Evolutionary conservation across 1,139 yeast genomes (phyloP).

Genomic region (Saccharomyces hybrid): DNA sequence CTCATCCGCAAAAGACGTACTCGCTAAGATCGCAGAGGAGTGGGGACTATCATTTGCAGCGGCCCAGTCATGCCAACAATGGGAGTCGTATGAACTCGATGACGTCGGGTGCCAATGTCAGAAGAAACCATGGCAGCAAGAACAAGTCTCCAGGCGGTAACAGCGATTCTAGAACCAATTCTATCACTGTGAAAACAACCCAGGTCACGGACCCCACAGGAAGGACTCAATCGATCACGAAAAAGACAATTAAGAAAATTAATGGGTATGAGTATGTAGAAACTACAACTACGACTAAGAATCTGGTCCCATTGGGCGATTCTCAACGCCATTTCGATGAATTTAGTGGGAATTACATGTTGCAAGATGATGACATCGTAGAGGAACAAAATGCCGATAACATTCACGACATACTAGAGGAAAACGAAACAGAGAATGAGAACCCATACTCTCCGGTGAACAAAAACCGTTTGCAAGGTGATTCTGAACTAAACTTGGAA

Average conservation of each 20-base stretch:
- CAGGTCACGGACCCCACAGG: conserved; percentile 29
- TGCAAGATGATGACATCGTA: conserved; percentile 11
- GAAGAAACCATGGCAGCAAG: background rate
- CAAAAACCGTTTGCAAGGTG: background rate
- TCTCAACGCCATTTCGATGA: conserved; percentile 27
- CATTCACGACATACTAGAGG: conserved; percentile 4
- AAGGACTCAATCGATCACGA: conserved; percentile 29
- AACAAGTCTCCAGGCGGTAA: conserved; percentile 1
- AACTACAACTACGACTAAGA: conserved; percentile 29
- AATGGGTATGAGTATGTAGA: conserved; percentile 31
- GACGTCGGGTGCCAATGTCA: background rate
- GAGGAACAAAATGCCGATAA: conserved; percentile 2
- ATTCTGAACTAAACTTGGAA: background rate
- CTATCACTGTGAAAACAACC: conserved; percentile 29
- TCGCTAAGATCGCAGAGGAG: conserved; percentile 2
- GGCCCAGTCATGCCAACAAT: background rate
- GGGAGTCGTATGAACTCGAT: conserved; percentile 1
- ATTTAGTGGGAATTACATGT: conserved; percentile 26
- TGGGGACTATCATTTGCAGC: background rate
- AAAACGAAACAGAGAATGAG: conserved; percentile 1
- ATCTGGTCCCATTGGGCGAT: conserved; percentile 6
- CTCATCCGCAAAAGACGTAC: background rate
- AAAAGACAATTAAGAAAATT: conserved; percentile 24
- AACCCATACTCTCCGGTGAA: background rate
- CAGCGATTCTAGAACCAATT: conserved; percentile 21